A percentile compares a stretch with the other conserved stretches of the same genome.
Conservation (phyloP, 768 basidiomycete species). For the Phylloporus scabripes region DNA sequence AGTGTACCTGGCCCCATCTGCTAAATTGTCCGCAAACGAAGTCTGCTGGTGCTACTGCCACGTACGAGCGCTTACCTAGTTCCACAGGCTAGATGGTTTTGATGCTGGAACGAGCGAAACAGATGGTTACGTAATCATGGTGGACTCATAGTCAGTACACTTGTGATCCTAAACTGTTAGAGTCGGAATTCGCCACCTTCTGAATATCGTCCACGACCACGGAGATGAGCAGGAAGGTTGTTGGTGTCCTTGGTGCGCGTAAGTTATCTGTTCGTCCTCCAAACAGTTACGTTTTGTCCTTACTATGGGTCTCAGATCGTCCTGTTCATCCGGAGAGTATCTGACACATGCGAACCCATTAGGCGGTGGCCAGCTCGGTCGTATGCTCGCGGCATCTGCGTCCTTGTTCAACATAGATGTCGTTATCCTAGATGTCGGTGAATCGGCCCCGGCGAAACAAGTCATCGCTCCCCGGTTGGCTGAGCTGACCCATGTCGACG, state of each 20-base stretch:
- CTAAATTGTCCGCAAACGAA: background rate
- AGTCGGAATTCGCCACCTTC: background rate
- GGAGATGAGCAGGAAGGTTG: conserved; percentile 23
- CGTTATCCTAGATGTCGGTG: conserved; percentile 79
- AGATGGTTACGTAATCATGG: background rate
- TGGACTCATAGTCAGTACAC: background rate
- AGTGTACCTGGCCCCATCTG: conserved; percentile 27
- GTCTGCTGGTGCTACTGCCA: background rate
- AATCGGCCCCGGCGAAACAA: conserved; percentile 86
- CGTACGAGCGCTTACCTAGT: conserved; percentile 35
- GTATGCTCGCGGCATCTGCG: conserved; percentile 91
- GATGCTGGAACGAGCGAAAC: too few species aligned
- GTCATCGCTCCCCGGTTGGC: conserved; percentile 53
- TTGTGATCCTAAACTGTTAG: background rate
- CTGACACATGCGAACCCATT: conserved; percentile 4
- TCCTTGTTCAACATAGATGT: conserved; percentile 81
- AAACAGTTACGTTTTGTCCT: background rate
- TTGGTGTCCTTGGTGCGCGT: conserved; percentile 30
- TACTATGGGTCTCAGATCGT: conserved; percentile 11
- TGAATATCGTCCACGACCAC: background rate
- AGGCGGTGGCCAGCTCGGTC: conserved; percentile 97
- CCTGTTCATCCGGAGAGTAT: background rate
- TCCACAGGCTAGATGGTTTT: conserved; percentile 55
- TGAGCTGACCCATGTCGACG: conserved; percentile 66
- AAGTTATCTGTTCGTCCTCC: conserved; percentile 1